Evolutionary conservation across 2,329 filamentous ascomycete species (phyloP).

Genomic region (Aspergillus sp.): DNA sequence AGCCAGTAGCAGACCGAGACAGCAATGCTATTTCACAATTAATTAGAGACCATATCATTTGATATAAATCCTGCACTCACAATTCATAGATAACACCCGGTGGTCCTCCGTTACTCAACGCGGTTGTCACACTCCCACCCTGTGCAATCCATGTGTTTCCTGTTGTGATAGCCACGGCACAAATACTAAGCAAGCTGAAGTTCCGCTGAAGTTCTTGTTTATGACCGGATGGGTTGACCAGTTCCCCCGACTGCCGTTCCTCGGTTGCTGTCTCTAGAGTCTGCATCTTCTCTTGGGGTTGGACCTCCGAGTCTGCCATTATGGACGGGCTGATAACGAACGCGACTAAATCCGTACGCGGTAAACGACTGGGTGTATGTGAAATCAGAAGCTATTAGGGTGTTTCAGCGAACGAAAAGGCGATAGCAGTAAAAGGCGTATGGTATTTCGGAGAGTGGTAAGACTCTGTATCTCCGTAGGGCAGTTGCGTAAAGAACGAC

Average conservation of each 20-base stretch:
- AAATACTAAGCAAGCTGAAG: conserved; percentile 53
- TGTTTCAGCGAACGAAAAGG: too few species aligned
- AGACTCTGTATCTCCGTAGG: too few species aligned
- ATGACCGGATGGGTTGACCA: conserved; percentile 58
- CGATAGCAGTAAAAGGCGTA: too few species aligned
- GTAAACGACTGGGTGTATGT: not conserved
- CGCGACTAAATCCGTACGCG: not conserved
- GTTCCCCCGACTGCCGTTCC: conserved; percentile 25
- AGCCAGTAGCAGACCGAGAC: conserved; percentile 49
- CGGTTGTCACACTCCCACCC: conserved; percentile 51
- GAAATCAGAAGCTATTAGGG: not conserved
- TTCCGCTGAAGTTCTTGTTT: conserved; percentile 56
- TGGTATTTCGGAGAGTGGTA: too few species aligned
- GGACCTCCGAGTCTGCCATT: not conserved
- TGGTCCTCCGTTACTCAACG: conserved; percentile 54
- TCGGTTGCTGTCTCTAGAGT: conserved; percentile 18
- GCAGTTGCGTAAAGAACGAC: not conserved
- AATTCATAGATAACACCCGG: conserved; percentile 58
- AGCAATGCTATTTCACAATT: conserved; percentile 26
- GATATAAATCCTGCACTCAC: conserved; percentile 14
- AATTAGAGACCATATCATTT: conserved; percentile 7
- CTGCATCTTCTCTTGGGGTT: conserved; percentile 2
- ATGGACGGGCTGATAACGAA: not conserved
- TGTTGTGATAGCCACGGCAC: conserved; percentile 53
- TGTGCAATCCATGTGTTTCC: conserved; percentile 59